Base-by-base conservation (phyloP, 2,329 filamentous ascomycete species). In the Sclerotinia sclerotiorum region DNA sequence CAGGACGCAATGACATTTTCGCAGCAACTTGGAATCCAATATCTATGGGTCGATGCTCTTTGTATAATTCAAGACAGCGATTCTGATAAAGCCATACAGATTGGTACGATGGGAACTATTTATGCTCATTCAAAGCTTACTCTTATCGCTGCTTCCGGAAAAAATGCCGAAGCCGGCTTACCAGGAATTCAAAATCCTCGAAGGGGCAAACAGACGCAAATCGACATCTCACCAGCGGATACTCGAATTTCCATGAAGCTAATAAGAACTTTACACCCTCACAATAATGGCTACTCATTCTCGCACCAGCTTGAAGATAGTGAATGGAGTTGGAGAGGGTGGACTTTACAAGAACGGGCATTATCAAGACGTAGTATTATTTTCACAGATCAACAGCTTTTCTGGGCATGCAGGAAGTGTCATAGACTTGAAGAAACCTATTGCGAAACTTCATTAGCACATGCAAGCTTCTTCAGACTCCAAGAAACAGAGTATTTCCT, bases 371-470 rank as follows among this genome's bases (percentile, higher is more conserved):
- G 75, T 21, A 72, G 65, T 8, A 27, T 75, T 6, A 70, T 73
- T 57, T 75, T 74, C 60, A 71, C 70, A 0, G 21, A 68, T 24
- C 48, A 52, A 19, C 56, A 74, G 29, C 42, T 74, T 19, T 70
- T 71, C 49, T 76, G 74, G 74, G 74, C 75, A 56, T 76, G 75
- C n/a, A 60, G 46, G 11, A 21, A 63, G n/a, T 49, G 57, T 1
- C n/a, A 55, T 11, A n/a, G 42, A 27, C 55, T 48, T 27, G 66
- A 68, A 63, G 56, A 60, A 29, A 60, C 56, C 2, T 39, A 60
- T 21, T 60, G 32, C 42, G 56, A 60, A 29, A 60, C 21, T 32
- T 32, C 52, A 32, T 55, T 55, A 32, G 52, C 52, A 55, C 52
- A 55, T 29, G 32, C 27, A 55, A 55, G 52, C 52, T 55, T 27